These are phyloP conservation scores for Fonsecaea pedrosoi DNA, from an alignment of 2,329 filamentous ascomycete species.

Conservation along the genomic window DNA sequence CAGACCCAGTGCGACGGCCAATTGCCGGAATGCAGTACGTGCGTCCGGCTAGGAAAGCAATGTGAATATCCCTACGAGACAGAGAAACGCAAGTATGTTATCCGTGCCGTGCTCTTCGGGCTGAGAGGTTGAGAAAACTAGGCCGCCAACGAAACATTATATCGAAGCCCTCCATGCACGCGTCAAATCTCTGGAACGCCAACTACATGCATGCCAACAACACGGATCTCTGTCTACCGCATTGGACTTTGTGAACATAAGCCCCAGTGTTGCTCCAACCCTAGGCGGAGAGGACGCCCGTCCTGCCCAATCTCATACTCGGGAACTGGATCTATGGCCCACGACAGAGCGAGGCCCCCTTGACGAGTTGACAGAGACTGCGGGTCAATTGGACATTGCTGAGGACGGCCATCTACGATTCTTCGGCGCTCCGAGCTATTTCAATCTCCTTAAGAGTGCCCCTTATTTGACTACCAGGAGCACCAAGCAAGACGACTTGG, in stretches of 20 bases:
- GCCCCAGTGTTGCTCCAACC: background rate
- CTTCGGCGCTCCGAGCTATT: constrained; percentile 17
- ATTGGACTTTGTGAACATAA: background rate
- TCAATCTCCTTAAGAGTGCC: constrained; percentile 7
- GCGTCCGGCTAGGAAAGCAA: background rate
- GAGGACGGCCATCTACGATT: constrained; percentile 19
- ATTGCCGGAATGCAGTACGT: constrained; percentile 2
- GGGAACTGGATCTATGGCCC: too few species aligned
- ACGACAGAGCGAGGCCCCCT: constrained; percentile 9
- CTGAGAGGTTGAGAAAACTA: background rate
- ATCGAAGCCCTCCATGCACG: constrained; percentile 11
- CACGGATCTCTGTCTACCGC: too few species aligned
- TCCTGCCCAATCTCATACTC: too few species aligned
- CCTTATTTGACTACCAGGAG: too few species aligned
- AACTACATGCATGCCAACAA: too few species aligned
- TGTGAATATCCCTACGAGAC: constrained; percentile 6
- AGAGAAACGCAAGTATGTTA: constrained; percentile 2
- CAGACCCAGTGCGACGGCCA: constrained; percentile 6
- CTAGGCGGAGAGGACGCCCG: too few species aligned
- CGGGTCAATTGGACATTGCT: constrained; percentile 8
- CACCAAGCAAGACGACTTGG: too few species aligned
- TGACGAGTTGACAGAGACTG: constrained; percentile 9
- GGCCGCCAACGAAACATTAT: constrained; percentile 9
- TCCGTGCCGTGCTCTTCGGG: background rate
- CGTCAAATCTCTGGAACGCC: constrained; percentile 5